Evolutionary conservation across 108 stramenopile species (phyloP), one percentile per base, ranked within the genome.

Genomic region (Cylindrotheca fusiformis): DNA sequence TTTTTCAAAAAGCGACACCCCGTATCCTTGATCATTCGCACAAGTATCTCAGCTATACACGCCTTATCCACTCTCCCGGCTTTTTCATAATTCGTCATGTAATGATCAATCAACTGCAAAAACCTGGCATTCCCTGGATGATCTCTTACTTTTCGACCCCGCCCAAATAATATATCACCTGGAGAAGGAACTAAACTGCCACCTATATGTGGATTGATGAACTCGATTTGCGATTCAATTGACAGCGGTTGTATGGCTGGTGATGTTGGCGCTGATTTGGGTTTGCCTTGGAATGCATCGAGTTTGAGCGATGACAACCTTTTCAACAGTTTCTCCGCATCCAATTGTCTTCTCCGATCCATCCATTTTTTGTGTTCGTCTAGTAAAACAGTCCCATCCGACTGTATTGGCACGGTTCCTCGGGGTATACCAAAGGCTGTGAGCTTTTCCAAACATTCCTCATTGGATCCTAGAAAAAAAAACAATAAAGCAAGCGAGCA

Each of bases 101-200:
- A 60, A 10, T 53, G 45, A 23, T 63, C 61, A 1, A 70, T 48
- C 17, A 70, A 26, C 0, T 31, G 24, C 12, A 63, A 64, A 52
- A 77, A 71, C 29, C 59, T 48, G 19, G 48, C 52, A 33, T 77
- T 77, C 2, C 69, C 76, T 0, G 51, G 25, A 44, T 70, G 71
- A 27, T 71, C 56, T 4, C 75, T 72, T 52, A 81, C 77, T 22
- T 76, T 47, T n/a, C 81, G 81, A 0, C 85, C 88, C 14, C 85
- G 73, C 4, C 88, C 85, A 36, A 78, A 78, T 19, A 90, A 75
- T 44, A 90, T 82, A 72, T 90, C 85, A 59, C 55, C 29, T 14
- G 31, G 56, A 4, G 17, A 45, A 27, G 52, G 10, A 12, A 29
- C 54, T 26, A 61, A 26, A 48, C 36, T 6, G 32, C 44, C 19